A percentile compares a stretch with the other conserved stretches of the same genome.
phyloP scores from a whole-genome alignment of 116 monocot genomes.

The Trichopus zeylanicus region DNA sequence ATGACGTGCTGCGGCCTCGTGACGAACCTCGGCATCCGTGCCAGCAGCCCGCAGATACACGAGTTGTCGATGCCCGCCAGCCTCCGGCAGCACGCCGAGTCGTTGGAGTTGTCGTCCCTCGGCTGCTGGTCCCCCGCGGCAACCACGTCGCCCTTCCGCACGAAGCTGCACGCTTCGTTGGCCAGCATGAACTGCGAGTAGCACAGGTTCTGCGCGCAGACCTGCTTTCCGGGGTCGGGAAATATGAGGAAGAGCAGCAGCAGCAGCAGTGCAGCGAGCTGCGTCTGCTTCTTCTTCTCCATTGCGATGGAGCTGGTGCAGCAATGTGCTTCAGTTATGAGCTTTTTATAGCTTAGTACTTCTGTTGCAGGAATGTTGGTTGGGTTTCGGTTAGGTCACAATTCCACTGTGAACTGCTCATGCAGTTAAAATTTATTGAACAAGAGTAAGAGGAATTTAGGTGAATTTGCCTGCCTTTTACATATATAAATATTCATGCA shows the following conservation, averaged over 20 bases:
- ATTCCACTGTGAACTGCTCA: no score
- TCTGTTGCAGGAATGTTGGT: no score
- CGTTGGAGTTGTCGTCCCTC: not conserved
- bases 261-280: no score
- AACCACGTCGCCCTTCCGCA: not conserved
- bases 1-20: conserved; percentile 25
- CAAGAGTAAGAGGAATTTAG: no score
- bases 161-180: conserved; percentile 33
- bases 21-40: conserved; percentile 27
- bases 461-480: no score
- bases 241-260: conserved; percentile 1
- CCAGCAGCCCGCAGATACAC: conserved; percentile 28
- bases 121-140: not conserved
- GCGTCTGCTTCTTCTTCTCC: no score
- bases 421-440: no score
- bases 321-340: no score
- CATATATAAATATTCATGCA: no score
- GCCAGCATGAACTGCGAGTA: conserved; percentile 34
- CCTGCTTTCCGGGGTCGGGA: not conserved
- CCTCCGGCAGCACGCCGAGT: conserved; percentile 32
- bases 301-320: no score
- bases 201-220: conserved; percentile 29
- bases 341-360: no score
- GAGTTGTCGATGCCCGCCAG: conserved; percentile 33
- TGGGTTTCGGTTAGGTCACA: no score